Percentiles rank a stretch among this genome's conserved stretches.
These are phyloP conservation scores for Abrus precatorius DNA, from an alignment of 306 rosid species.

Conservation along the genomic window DNA sequence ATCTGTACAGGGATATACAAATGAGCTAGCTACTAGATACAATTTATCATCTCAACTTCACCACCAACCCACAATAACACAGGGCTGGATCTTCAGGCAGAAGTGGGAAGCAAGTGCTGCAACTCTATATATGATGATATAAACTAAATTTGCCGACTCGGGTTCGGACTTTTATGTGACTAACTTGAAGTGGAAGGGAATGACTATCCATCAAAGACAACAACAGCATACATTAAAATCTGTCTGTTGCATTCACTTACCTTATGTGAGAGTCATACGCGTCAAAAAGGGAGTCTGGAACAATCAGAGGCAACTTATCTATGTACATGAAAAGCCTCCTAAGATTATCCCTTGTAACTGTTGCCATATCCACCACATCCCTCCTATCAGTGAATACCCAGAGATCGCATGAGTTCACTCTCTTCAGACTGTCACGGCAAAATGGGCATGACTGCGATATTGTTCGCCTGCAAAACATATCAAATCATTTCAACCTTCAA, in stretches of 20 bases:
- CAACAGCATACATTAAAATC: conserved; percentile 52
- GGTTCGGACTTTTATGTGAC: conserved; percentile 50
- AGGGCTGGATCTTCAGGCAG: conserved; percentile 67
- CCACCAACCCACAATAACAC: conserved; percentile 79
- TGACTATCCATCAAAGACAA: conserved; percentile 55
- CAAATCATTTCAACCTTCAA: conserved; percentile 12
- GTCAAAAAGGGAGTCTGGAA: conserved; percentile 88
- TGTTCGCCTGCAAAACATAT: conserved; percentile 71
- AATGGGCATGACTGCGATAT: conserved; percentile 94
- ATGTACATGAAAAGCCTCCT: conserved; percentile 86
- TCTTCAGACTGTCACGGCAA: conserved; percentile 91
- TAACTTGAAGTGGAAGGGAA: conserved; percentile 47
- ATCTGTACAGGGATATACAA: conserved; percentile 93
- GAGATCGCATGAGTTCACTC: conserved; percentile 93
- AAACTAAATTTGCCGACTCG: conserved; percentile 53
- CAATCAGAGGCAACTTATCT: conserved; percentile 85
- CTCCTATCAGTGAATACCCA: conserved; percentile 84
- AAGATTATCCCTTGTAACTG: conserved; percentile 87
- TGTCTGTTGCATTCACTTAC: conserved; percentile 56
- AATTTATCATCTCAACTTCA: conserved; percentile 82
- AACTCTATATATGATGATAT: conserved; percentile 49
- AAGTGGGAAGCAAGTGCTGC: conserved; percentile 78
- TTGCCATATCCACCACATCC: conserved; percentile 88
- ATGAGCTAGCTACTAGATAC: conserved; percentile 62
- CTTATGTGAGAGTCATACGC: conserved; percentile 88